Base-by-base conservation (phyloP, 2,329 filamentous ascomycete species). In the Colletotrichum nymphaeae region DNA sequence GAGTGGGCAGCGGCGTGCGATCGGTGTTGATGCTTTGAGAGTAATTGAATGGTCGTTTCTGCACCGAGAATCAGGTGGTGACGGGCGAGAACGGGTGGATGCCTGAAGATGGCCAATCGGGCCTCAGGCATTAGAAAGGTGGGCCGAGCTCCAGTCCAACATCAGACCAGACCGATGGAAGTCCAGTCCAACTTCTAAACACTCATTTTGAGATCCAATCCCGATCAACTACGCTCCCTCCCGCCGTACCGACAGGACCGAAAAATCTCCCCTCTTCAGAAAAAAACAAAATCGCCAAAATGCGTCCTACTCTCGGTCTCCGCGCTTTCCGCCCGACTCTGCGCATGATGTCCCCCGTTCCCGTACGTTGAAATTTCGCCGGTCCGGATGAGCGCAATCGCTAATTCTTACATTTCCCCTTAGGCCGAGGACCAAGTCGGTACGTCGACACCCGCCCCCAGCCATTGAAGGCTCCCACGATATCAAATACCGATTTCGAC, bases 321-420 rank as follows among this genome's bases (percentile, higher is more conserved):
- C 88, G 89, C 81, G 92, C 93, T 89, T 89, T 92, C 83, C 90
- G 88, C 84, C 90, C 90, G 77, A 91, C 91, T 77, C 85, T 85
- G 83, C 89, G 90, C 85, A 88, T 92, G 89, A 89, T 93, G 88
- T 86, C 87, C 83, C 91, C 93, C 78, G 84, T 94, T 81, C 94
- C 94, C 79, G 94, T 96, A 87, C 87, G 92, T 87, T 77, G 74
- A 65, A 52, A 68, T 32, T 67, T 63, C 68, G 63, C 72, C 53
- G 68, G 35, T 14, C 53, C 63, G 64, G 59, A 74, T 64, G 42
- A 67, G 63, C 72, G 63, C 72, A 62, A 58, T 68, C 64, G 73
- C 79, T 78, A 82, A 81, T 78, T 81, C 84, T 82, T 73, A 78
- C 76, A 65, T 77, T 67, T 46, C 72, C 56, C 68, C 81, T 79